Evolutionary conservation across 495 filamentous ascomycete species (phyloP), one percentile per base, ranked within the genome.

Genomic region (Patellaria atrata): DNA sequence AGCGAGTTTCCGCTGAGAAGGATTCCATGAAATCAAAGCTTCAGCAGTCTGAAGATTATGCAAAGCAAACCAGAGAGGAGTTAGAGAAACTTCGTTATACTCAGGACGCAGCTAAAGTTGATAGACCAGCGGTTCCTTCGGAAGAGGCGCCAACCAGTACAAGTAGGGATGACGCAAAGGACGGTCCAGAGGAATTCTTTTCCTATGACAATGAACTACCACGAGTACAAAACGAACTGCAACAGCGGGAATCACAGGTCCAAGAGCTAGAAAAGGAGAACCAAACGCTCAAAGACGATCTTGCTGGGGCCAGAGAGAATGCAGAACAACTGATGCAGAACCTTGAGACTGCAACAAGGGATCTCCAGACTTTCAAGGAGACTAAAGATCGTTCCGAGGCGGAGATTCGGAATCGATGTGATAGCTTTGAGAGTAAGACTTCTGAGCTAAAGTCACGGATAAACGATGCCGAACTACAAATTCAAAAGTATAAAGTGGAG

Each of bases 141-240:
- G 25, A 17, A 17, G 33, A 43, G 4, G 20, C 26, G 5, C 12
- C 27, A 9, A 40, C 40, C 44, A 43, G n/a, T 30, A 11, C 42
- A 27, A 19, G 29, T 41, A 27, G 21, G 43, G 17, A 44, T 4
- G 40, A 52, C 20, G 38, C 45, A 49, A 54, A 30, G 39, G 40
- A 27, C 14, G 52, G 35, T 10, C 27, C 33, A 16, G 82, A 87
- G 47, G 82, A 93, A 15, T 77, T 94, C 57, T 94, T 94, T 57
- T 89, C 82, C 5, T 92, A 82, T 41, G 81, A 84, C 36, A 70
- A 70, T 25, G 81, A 87, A 51, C 57, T 84, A 25, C 75, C 75
- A 11, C 67, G 73, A 12, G 45, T 83, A n/a, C 65, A 57, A 32
- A 36, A 41, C 11, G 50, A 59, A 25, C 32, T 57, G 6, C 35